These are phyloP conservation scores for Fusarium luffae DNA, from an alignment of 2,329 filamentous ascomycete species.

Conservation along the genomic window DNA sequence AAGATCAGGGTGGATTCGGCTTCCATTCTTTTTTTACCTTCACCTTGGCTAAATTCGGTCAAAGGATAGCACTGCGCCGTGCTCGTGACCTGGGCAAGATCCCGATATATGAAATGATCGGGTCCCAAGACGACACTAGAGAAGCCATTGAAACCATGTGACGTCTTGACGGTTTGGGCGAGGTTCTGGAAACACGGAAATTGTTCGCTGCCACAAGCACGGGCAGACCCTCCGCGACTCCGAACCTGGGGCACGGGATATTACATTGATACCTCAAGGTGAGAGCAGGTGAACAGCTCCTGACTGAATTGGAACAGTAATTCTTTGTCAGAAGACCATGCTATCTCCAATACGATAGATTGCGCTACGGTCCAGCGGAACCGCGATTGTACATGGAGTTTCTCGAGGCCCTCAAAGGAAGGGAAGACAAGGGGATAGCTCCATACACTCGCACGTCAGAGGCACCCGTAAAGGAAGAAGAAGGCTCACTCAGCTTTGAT, in stretches of 20 bases:
- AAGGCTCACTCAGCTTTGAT: neutral
- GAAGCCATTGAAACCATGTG: slow-evolving; percentile 27
- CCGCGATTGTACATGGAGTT: slow-evolving; percentile 29
- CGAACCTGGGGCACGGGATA: slow-evolving; percentile 34
- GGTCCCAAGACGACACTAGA: slow-evolving; percentile 29
- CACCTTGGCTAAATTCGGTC: slow-evolving; percentile 32
- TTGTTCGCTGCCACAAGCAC: slow-evolving; percentile 15
- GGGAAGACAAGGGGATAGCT: slow-evolving; percentile 16
- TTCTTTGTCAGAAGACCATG: slow-evolving; percentile 6
- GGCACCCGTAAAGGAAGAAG: slow-evolving; percentile 17
- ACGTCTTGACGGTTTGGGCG: slow-evolving; percentile 9
- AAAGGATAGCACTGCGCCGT: slow-evolving; percentile 24
- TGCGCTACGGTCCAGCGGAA: slow-evolving; percentile 46
- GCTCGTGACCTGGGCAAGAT: slow-evolving; percentile 29
- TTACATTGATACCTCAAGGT: neutral
- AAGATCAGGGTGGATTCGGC: slow-evolving; percentile 9
- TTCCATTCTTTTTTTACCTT: slow-evolving; percentile 20
- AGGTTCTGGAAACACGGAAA: slow-evolving; percentile 35
- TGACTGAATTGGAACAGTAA: neutral
- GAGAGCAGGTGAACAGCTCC: slow-evolving; percentile 18
- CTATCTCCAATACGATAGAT: slow-evolving; percentile 8
- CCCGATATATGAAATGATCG: slow-evolving; percentile 27
- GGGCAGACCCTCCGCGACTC: slow-evolving; percentile 31
- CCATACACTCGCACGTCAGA: slow-evolving; percentile 11
- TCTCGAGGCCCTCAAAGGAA: slow-evolving; percentile 3